Evolutionary conservation across 139 green algal genomes (phyloP).

Genomic region (Tetradesmus lagerheimii): DNA sequence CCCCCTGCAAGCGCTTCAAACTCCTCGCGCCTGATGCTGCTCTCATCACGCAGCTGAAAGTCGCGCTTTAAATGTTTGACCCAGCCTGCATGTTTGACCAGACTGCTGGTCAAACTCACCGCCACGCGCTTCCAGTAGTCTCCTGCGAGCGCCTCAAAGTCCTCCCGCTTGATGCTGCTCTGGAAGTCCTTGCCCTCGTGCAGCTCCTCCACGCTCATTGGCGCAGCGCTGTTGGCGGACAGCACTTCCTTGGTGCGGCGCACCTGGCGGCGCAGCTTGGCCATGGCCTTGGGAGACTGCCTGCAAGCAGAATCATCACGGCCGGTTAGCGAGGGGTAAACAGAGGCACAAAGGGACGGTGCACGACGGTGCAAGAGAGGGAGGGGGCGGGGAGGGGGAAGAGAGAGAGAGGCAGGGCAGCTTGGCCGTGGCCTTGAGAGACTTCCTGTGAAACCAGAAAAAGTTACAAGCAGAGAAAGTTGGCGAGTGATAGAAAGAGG

Average conservation of each 20-base stretch:
- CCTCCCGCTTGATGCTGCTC: slow-evolving; percentile 63
- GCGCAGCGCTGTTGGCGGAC: slow-evolving; percentile 93
- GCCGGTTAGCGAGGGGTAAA: no score
- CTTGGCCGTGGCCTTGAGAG: no score
- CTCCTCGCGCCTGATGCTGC: slow-evolving; percentile 66
- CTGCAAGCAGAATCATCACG: no score
- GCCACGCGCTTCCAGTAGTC: slow-evolving; percentile 75
- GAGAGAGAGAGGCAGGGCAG: no score
- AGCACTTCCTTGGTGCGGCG: slow-evolving; percentile 97
- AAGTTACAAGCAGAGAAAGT: no score
- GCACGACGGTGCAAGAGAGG: no score
- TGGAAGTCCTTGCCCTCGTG: slow-evolving; percentile 92
- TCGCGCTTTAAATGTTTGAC: no score
- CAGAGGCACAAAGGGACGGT: no score
- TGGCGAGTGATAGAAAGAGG: no score
- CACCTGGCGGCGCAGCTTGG: slow-evolving; percentile 89
- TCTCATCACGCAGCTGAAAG: neutral
- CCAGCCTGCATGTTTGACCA: no score
- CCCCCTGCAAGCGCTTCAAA: slow-evolving; percentile 87
- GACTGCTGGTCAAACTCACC: neutral
- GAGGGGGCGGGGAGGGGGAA: no score
- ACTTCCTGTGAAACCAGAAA: no score
- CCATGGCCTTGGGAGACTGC: slow-evolving; percentile 79
- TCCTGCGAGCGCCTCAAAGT: slow-evolving; percentile 87
- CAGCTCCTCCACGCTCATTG: slow-evolving; percentile 93